A percentile compares a stretch with the other conserved stretches of the same genome.
Conservation (phyloP, 441 rosid genomes). For the Rhodomyrtus psidioides region DNA sequence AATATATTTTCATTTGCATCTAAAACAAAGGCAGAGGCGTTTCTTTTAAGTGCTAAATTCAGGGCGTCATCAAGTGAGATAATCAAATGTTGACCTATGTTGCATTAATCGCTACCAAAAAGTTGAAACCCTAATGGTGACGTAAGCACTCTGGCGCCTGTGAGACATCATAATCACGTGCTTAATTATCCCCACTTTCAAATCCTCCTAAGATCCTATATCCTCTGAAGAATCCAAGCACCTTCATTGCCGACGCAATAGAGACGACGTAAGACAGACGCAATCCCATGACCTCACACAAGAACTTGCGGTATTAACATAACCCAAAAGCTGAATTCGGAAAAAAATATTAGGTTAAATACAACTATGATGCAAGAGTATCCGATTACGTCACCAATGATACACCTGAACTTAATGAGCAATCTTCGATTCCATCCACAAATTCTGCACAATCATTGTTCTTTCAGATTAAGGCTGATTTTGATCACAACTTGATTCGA, state of each 20-base stretch:
- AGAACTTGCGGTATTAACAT: neutral
- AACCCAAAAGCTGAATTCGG: neutral
- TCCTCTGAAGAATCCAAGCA: neutral
- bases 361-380: too few relatives aligned
- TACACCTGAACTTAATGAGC: too few relatives aligned
- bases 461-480: too few relatives aligned
- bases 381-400: too few relatives aligned
- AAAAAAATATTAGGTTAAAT: neutral
- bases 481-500: too few relatives aligned
- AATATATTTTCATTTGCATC: too few relatives aligned
- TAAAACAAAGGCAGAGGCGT: too few relatives aligned
- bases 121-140: neutral
- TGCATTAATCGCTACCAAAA: neutral
- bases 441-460: too few relatives aligned
- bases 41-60: neutral
- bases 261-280: neutral
- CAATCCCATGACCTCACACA: neutral
- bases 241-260: neutral
- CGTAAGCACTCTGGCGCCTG: neutral
- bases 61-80: neutral
- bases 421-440: too few relatives aligned
- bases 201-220: neutral
- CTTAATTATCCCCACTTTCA: neutral
- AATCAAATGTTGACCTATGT: neutral
- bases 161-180: neutral